Evolutionary conservation across 1,284 basidiomycete genomes (phyloP).

Genomic region (Ceratobasidium sp.): DNA sequence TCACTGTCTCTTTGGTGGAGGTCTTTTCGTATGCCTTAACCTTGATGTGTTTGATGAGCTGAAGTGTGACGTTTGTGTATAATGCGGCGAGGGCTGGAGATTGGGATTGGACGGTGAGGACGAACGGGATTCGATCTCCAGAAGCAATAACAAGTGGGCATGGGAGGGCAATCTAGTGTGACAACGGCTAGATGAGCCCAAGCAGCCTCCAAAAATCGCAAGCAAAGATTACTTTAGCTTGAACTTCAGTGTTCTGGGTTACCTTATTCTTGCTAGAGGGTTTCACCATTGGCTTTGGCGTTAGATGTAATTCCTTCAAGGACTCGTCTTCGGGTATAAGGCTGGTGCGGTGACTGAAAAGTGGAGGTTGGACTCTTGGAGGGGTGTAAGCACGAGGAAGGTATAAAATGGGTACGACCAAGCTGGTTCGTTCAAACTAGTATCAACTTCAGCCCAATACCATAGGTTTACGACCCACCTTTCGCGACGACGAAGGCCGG

Average conservation of each 20-base stretch:
- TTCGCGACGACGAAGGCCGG: conserved; percentile 24
- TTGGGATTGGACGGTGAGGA: conserved; percentile 15
- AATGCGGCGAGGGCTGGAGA: conserved; percentile 9
- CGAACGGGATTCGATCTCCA: conserved; percentile 27
- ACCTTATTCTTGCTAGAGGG: not conserved
- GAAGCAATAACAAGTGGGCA: conserved; percentile 10
- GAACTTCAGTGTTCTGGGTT: not conserved
- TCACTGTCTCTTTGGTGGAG: not conserved
- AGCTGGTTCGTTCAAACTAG: not conserved
- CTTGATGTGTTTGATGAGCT: conserved; percentile 20
- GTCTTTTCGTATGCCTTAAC: conserved; percentile 20
- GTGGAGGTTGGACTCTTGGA: not conserved
- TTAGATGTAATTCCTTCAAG: conserved; percentile 20
- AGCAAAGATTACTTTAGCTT: conserved; percentile 9
- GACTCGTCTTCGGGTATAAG: not conserved
- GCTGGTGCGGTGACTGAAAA: not conserved
- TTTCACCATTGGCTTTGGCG: conserved; percentile 1
- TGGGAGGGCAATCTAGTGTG: conserved; percentile 25
- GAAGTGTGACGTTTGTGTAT: conserved; percentile 17
- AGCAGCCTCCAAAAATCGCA: too few relatives aligned
- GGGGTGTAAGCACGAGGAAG: conserved; percentile 21
- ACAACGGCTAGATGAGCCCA: too few relatives aligned
- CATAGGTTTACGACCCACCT: conserved; percentile 5
- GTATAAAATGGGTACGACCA: conserved; percentile 15
- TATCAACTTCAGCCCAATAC: not conserved